Conservation (phyloP, 1,139 yeast genomes). For the Sugiyamaella grinbergsii region DNA sequence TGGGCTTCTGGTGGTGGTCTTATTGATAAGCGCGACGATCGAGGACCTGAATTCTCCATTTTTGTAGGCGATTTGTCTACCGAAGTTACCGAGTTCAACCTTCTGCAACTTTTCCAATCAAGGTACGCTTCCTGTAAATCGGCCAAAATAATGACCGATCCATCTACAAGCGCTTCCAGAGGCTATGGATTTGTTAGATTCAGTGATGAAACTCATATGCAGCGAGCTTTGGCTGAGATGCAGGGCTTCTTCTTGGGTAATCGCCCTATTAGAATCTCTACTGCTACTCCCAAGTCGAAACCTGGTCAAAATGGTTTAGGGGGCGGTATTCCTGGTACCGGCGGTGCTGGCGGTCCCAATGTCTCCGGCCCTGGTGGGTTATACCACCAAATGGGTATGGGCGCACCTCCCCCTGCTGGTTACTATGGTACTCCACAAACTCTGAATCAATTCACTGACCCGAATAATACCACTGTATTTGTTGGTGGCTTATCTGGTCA, state of each 20-base stretch:
- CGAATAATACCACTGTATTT: constrained; percentile 89
- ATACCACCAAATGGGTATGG: constrained; percentile 17
- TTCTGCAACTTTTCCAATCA: constrained; percentile 68
- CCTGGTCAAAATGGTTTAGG: constrained; percentile 31
- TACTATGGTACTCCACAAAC: constrained; percentile 37
- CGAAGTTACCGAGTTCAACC: constrained; percentile 70
- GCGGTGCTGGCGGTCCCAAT: constrained; percentile 12
- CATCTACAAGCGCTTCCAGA: constrained; percentile 70
- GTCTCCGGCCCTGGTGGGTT: constrained; percentile 20
- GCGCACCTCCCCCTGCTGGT: constrained; percentile 19
- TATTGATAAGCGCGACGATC: constrained; percentile 41
- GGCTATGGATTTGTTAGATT: constrained; percentile 95
- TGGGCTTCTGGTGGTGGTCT: constrained; percentile 81
- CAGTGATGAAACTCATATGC: constrained; percentile 67
- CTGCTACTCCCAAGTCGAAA: constrained; percentile 68
- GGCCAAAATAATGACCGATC: constrained; percentile 85
- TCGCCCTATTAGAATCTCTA: constrained; percentile 73
- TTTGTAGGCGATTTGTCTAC: constrained; percentile 86
- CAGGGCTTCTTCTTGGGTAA: constrained; percentile 76
- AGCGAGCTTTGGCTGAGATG: constrained; percentile 77
- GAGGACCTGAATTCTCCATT: constrained; percentile 63
- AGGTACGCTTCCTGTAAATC: constrained; percentile 76
- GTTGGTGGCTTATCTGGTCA: constrained; percentile 84
- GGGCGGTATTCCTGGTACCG: constrained; percentile 7
- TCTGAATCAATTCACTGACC: constrained; percentile 64